Evolutionary conservation across 164 flowering plant species (phyloP), one percentile per base, ranked within the genome.

Genomic region (grape (Vitis vinifera)): DNA sequence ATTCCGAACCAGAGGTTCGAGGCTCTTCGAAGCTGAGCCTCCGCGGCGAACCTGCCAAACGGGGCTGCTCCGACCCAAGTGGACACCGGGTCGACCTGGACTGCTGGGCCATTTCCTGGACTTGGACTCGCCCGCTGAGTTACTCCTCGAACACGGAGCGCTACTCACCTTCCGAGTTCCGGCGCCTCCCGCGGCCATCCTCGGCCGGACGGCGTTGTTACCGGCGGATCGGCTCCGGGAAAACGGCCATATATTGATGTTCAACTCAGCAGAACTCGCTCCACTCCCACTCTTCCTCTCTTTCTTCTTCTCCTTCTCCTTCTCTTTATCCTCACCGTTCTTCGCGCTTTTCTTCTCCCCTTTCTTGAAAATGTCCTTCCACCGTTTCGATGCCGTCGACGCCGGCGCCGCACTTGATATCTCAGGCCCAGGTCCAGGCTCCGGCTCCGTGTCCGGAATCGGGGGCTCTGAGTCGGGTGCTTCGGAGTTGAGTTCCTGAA

Each of bases 111-210:
- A 86, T 67, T 85, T 89, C 74, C 82, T 81, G 0, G 86, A 81
- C 78, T 89, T 92, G 16, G 97, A 89, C 69, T 94, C 99, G 0
- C 97, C 94, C 0, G 84, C 79, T 1, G 99, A 94, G 82, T 94
- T 94, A 68, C 97, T 92, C 72, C 97, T 72, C 14, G 99, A 94
- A 65, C 99, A 94, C 7, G 99, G 99, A 37, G 99, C 99, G 75
- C 97, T 92, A 69, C 91, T 88, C 51, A 80, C 90, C 75, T 92
- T 94, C 83, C 97, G 84, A 56, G 76, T 67, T 4, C 53, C 71
- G 0, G 80, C 62, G n/a, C 76, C 76, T 19, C 73, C 74, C 16
- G 71, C 44, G 0, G 50, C 19, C 62, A 71, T 2, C 62, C 72
- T 83, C 19, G 92, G 85, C 66, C 95, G 81, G 37, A 70, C 49